Percentiles rank a stretch among this genome's conserved stretches.
These are phyloP conservation scores for Arachis hypogaea DNA, from an alignment of 306 rosid genomes.

Conservation along the genomic window DNA sequence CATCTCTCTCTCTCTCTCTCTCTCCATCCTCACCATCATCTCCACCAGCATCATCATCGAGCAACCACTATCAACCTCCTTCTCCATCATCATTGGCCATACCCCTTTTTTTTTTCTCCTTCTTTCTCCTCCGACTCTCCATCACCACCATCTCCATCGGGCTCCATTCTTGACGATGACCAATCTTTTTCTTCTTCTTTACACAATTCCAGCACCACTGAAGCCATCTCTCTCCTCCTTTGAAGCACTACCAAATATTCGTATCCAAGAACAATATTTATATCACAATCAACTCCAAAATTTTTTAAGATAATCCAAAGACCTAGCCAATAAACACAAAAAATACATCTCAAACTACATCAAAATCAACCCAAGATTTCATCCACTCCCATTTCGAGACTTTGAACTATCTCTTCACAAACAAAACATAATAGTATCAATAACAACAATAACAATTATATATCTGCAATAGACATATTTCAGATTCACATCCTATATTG, in stretches of 20 bases:
- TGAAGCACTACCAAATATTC: background rate
- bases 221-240: background rate
- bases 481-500: background rate
- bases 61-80: no score
- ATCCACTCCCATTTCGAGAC: constrained; percentile 28
- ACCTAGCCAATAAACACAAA: background rate
- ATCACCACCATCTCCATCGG: no score
- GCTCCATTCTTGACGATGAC: no score
- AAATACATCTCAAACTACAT: constrained; percentile 10
- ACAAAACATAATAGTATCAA: constrained; percentile 11
- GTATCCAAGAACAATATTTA: constrained; percentile 18
- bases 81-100: no score
- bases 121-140: no score
- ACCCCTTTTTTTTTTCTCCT: no score
- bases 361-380: background rate
- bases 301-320: constrained; percentile 12
- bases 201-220: no score
- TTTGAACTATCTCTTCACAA: constrained; percentile 16
- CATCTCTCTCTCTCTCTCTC: no score
- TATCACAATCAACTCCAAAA: constrained; percentile 5
- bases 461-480: background rate
- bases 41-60: no score
- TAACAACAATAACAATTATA: background rate
- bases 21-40: no score
- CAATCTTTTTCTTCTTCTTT: no score